A percentile compares a stretch with the other conserved stretches of the same genome.
phyloP scores from a whole-genome alignment of 495 filamentous ascomycete species.

The Daldinia concentrica region DNA sequence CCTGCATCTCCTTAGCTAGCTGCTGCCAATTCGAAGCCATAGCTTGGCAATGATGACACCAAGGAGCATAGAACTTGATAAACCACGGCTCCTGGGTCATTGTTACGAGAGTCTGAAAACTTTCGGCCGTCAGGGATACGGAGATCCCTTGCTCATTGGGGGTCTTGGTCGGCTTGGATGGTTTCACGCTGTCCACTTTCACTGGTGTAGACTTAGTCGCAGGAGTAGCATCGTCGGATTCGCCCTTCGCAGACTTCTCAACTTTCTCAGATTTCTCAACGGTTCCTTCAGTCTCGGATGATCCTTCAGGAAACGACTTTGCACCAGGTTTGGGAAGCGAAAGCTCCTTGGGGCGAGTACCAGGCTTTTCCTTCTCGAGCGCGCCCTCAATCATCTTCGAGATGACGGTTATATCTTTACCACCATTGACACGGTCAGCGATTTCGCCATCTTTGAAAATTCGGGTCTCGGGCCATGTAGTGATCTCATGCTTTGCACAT shows the following conservation, averaged over 20 bases:
- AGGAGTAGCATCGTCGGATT: conserved; percentile 44
- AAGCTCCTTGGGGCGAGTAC: conserved; percentile 70
- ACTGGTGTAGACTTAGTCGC: conserved; percentile 27
- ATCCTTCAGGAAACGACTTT: conserved; percentile 24
- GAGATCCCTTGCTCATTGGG: conserved; percentile 81
- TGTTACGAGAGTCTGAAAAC: conserved; percentile 85
- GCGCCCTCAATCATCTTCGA: conserved; percentile 77
- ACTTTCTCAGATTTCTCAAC: conserved; percentile 29
- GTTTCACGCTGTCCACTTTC: conserved; percentile 39
- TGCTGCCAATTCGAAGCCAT: conserved; percentile 90
- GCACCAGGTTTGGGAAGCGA: conserved; percentile 54
- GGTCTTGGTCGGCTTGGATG: conserved; percentile 59
- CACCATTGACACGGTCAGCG: conserved; percentile 67
- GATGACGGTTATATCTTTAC: conserved; percentile 67
- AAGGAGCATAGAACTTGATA: conserved; percentile 97
- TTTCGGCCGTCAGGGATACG: conserved; percentile 79
- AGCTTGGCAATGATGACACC: conserved; percentile 94
- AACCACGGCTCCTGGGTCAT: conserved; percentile 94
- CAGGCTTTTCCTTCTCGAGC: conserved; percentile 80
- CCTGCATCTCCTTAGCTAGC: conserved; percentile 88
- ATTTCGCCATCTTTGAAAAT: conserved; percentile 83
- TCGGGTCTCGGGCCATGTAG: conserved; percentile 75
- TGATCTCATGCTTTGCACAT: conserved; percentile 71
- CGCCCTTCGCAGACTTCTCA: conserved; percentile 40
- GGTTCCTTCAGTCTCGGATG: conserved; percentile 24